Evolutionary conservation across 2,329 filamentous ascomycete genomes (phyloP).

Genomic region (Phyllosticta citribraziliensis): DNA sequence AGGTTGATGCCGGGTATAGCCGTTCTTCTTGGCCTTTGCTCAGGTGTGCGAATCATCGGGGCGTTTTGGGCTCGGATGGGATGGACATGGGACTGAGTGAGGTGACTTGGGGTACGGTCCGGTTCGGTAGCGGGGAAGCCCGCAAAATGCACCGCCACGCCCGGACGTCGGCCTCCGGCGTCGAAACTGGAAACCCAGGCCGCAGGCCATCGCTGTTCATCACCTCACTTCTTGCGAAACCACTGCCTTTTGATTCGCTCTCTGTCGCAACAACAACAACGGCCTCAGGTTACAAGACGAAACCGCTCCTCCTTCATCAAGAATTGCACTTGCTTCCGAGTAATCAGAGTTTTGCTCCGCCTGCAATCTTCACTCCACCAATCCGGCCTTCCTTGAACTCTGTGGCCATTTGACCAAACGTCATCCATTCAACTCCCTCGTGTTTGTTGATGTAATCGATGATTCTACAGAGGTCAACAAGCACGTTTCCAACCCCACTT

Average conservation of each 20-base stretch:
- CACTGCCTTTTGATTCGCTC: neutral
- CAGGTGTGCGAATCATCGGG: neutral
- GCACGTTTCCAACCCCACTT: too few relatives aligned
- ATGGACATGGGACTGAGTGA: neutral
- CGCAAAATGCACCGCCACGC: neutral
- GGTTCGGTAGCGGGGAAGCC: too few relatives aligned
- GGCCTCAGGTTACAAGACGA: neutral
- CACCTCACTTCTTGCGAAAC: neutral
- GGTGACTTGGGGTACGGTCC: neutral
- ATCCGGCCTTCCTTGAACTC: slow-evolving; percentile 28
- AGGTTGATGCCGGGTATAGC: neutral
- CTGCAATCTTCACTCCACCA: slow-evolving; percentile 24
- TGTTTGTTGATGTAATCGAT: slow-evolving; percentile 38
- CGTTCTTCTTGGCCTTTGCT: neutral
- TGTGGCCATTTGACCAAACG: slow-evolving; percentile 26
- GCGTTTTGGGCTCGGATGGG: neutral
- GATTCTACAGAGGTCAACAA: slow-evolving; percentile 14
- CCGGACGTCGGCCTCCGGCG: neutral
- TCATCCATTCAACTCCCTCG: slow-evolving; percentile 36
- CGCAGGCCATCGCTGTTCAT: neutral
- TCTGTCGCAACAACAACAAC: neutral
- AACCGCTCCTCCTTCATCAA: too few relatives aligned
- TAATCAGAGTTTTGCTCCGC: slow-evolving; percentile 15
- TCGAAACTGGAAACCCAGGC: neutral
- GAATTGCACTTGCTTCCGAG: too few relatives aligned